Conservation (phyloP, 495 filamentous ascomycete genomes). For the Terfezia claveryi region DNA sequence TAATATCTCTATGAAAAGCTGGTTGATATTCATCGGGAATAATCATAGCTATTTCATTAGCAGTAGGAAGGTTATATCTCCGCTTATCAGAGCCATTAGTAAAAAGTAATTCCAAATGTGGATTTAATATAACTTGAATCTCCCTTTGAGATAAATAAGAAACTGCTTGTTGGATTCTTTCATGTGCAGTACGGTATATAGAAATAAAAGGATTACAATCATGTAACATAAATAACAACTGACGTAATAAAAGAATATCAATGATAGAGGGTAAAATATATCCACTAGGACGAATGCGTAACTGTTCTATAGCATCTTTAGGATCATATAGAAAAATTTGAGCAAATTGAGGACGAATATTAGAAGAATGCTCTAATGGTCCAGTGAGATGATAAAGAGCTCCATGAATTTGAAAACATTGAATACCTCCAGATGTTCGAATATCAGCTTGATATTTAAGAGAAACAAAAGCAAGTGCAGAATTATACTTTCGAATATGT, state of each 20-base stretch:
- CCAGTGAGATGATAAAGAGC: background rate
- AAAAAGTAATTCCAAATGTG: background rate
- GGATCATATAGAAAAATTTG: background rate
- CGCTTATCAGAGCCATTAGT: background rate
- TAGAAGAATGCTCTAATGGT: background rate
- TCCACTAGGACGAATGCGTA: background rate
- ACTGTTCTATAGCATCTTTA: background rate
- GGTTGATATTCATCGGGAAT: background rate
- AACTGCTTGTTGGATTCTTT: background rate
- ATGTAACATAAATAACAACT: background rate
- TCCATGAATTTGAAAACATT: background rate
- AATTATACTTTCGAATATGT: conserved; percentile 2
- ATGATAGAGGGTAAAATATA: background rate
- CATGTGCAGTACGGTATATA: background rate
- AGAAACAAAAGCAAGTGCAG: conserved; percentile 1
- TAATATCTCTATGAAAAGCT: background rate
- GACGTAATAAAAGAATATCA: background rate
- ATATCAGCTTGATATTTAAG: background rate
- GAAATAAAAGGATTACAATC: background rate
- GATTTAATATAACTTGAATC: background rate
- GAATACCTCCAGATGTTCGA: background rate
- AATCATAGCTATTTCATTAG: background rate
- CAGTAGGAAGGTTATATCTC: background rate
- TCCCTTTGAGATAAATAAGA: background rate
- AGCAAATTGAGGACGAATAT: background rate